Evolutionary conservation across 345 rosid species (phyloP).

Genomic region (Clausena lansium): DNA sequence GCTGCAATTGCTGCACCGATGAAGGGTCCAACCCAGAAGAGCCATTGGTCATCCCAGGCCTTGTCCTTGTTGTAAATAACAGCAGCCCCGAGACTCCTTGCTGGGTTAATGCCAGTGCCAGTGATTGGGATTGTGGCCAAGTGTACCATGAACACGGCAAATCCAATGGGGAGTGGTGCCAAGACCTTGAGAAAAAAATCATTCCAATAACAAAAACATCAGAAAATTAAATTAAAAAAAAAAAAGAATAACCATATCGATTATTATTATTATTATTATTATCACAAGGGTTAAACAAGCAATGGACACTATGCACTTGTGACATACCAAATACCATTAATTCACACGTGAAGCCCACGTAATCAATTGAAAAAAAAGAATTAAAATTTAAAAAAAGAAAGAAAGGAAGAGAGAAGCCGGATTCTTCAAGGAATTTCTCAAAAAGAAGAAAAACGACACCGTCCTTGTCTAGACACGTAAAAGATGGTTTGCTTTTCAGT

Average conservation of each 20-base stretch:
- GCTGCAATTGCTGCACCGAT: constrained; percentile 87
- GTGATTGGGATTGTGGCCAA: constrained; percentile 89
- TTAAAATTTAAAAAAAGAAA: not conserved
- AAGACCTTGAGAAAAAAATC: constrained; percentile 37
- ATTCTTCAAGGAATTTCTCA: constrained; percentile 6
- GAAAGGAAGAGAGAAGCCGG: not conserved
- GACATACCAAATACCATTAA: not conserved
- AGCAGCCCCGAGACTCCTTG: constrained; percentile 85
- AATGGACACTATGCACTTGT: not conserved
- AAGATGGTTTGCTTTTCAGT: not conserved
- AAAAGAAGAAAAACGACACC: not conserved
- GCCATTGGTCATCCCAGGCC: constrained; percentile 89
- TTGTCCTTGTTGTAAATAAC: constrained; percentile 52
- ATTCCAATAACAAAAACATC: not conserved
- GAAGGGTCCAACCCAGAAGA: constrained; percentile 90
- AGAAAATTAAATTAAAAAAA: not conserved
- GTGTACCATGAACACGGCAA: constrained; percentile 93
- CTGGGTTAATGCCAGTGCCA: constrained; percentile 88
- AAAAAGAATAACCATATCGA: too few species aligned
- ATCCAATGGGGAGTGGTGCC: constrained; percentile 89
- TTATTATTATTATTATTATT: too few species aligned
- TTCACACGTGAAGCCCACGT: constrained; percentile 12
- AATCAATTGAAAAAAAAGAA: too few species aligned
- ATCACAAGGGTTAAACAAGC: not conserved
- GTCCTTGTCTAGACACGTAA: not conserved